Conservation (phyloP, 306 rosid species). For the Mimosa pudica region DNA sequence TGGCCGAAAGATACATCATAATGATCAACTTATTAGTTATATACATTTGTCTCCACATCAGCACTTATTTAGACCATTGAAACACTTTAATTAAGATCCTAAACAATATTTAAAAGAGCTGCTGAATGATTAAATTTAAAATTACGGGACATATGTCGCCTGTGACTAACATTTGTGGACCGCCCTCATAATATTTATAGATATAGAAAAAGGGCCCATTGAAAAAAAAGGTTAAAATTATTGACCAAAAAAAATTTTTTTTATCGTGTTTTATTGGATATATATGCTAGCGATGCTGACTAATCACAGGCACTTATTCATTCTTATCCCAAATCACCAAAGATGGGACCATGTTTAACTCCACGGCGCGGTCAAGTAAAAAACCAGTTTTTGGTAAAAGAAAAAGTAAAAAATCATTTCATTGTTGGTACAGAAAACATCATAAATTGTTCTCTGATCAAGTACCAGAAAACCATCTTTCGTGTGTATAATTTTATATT, state of each 20-base stretch:
- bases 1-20: background rate
- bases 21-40: too few species aligned
- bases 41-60: background rate
- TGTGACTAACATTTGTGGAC: background rate
- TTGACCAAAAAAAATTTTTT: background rate
- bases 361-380: background rate
- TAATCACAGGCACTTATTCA: background rate
- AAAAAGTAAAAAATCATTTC: too few species aligned
- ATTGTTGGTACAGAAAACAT: background rate
- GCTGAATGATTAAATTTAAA: background rate
- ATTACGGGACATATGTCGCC: background rate
- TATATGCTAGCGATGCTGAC: background rate
- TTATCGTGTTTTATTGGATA: background rate
- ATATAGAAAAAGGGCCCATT: background rate
- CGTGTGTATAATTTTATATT: too few species aligned
- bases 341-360: background rate
- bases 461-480: too few species aligned
- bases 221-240: too few species aligned
- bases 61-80: background rate
- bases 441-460: too few species aligned
- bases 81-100: background rate
- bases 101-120: background rate
- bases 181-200: background rate
- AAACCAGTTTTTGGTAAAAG: too few species aligned
- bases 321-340: background rate